Evolutionary conservation across 179 eudicot species (phyloP).

Genomic region (Carnegiea gigantea): DNA sequence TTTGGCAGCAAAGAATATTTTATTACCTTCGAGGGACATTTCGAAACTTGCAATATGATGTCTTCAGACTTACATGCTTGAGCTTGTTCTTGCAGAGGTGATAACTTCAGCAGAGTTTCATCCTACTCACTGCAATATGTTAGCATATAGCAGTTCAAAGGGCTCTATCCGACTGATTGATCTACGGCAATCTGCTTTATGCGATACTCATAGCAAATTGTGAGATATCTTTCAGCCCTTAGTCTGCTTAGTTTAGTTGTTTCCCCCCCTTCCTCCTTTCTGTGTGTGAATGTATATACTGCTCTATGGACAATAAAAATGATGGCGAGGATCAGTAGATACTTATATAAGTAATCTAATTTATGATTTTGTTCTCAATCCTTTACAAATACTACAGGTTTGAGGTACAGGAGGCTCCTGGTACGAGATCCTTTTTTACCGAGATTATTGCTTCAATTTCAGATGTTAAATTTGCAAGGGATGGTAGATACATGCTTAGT

Average conservation of each 20-base stretch:
- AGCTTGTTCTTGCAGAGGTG: constrained; percentile 37
- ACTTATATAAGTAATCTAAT: not conserved
- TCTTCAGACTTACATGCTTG: constrained; percentile 12
- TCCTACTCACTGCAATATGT: constrained; percentile 38
- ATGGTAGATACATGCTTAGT: constrained; percentile 42
- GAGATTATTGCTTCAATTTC: constrained; percentile 48
- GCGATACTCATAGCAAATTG: constrained; percentile 35
- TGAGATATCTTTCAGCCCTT: constrained; percentile 18
- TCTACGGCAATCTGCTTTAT: constrained; percentile 36
- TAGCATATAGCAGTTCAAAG: constrained; percentile 47
- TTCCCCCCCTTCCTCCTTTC: not conserved
- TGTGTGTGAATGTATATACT: not conserved
- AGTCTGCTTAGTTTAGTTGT: not conserved
- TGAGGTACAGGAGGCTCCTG: constrained; percentile 35
- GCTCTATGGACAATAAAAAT: not conserved
- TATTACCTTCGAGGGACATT: not conserved
- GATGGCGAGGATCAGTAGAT: not conserved
- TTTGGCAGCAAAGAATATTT: not conserved
- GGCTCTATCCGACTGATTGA: constrained; percentile 38
- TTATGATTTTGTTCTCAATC: constrained; percentile 9
- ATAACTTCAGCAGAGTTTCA: constrained; percentile 48
- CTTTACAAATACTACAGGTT: constrained; percentile 18
- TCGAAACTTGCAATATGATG: not conserved
- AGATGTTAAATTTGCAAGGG: constrained; percentile 42
- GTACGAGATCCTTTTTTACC: constrained; percentile 43